Evolutionary conservation across 805 yeast genomes (phyloP).

Genomic region (Ogataea polymorpha): DNA sequence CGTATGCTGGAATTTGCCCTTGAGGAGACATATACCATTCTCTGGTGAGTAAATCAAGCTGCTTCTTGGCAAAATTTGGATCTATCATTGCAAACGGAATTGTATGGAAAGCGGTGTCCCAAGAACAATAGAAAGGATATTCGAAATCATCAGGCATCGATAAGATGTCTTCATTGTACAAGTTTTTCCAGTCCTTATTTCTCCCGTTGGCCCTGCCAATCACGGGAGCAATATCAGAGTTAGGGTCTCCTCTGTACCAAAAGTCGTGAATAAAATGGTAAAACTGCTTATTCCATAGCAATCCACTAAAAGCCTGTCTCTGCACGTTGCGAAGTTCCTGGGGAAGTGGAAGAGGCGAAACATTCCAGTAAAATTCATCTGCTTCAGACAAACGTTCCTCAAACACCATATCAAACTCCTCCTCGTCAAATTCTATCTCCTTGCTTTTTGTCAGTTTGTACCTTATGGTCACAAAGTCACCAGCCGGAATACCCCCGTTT

Average conservation of each 20-base stretch:
- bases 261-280: constrained; percentile 81
- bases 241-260: constrained; percentile 86
- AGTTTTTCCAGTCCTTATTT: constrained; percentile 84
- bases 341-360: constrained; percentile 79
- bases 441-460: constrained; percentile 51
- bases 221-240: constrained; percentile 71
- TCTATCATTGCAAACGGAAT: constrained; percentile 91
- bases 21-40: constrained; percentile 99
- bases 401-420: constrained; percentile 65
- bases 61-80: constrained; percentile 87
- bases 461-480: constrained; percentile 82
- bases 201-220: constrained; percentile 81
- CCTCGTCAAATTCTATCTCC: constrained; percentile 56
- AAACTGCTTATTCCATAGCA: constrained; percentile 91
- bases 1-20: constrained; percentile 96
- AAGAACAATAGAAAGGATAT: constrained; percentile 92
- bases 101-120: constrained; percentile 97
- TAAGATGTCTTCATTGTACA: constrained; percentile 82
- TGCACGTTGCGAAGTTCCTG: constrained; percentile 79
- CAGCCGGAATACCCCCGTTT: constrained; percentile 77
- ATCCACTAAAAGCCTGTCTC: constrained; percentile 91
- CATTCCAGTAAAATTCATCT: constrained; percentile 87
- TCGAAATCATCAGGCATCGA: constrained; percentile 96
- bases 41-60: constrained; percentile 77
- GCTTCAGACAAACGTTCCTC: constrained; percentile 80